phyloP scores from a whole-genome alignment of 2,329 filamentous ascomycete species.

The Thelonectria blattea region DNA sequence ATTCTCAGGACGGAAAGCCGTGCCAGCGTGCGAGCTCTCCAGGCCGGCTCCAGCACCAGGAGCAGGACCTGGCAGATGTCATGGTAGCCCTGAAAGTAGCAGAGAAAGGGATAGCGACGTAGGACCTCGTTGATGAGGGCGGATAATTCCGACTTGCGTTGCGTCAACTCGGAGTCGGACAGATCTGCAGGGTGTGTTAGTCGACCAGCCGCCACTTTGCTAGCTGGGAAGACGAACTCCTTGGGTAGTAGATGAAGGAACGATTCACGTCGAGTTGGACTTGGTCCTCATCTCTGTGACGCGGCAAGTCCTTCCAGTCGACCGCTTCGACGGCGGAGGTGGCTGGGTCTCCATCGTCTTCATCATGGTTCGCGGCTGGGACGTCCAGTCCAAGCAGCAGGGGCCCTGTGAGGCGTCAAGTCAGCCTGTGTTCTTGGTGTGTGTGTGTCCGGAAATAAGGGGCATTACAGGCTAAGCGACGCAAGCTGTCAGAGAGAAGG shows the following conservation, averaged over 20 bases:
- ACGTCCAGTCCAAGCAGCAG: slow-evolving; percentile 56
- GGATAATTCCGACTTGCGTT: slow-evolving; percentile 78
- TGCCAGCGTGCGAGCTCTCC: slow-evolving; percentile 69
- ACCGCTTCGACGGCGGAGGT: slow-evolving; percentile 35
- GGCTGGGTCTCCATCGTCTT: slow-evolving; percentile 17
- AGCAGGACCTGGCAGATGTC: slow-evolving; percentile 97
- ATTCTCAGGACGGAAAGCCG: slow-evolving; percentile 91
- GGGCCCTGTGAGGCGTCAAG: slow-evolving; percentile 59
- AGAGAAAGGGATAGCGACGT: slow-evolving; percentile 80
- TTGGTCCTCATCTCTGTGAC: slow-evolving; percentile 88
- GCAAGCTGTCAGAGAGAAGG: slow-evolving; percentile 69
- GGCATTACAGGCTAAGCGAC: slow-evolving; percentile 77
- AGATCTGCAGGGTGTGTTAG: slow-evolving; percentile 57
- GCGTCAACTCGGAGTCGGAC: slow-evolving; percentile 70
- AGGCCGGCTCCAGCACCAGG: slow-evolving; percentile 73
- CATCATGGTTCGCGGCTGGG: slow-evolving; percentile 20
- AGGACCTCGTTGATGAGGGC: slow-evolving; percentile 81
- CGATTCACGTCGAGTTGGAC: slow-evolving; percentile 91
- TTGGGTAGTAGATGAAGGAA: slow-evolving; percentile 97
- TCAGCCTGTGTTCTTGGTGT: slow-evolving; percentile 13
- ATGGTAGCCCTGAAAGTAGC: slow-evolving; percentile 98
- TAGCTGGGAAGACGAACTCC: slow-evolving; percentile 56
- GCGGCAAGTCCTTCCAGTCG: slow-evolving; percentile 68
- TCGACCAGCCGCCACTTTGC: slow-evolving; percentile 31
- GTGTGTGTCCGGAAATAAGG: slow-evolving; percentile 7